A percentile compares a stretch with the other conserved stretches of the same genome.
Evolutionary conservation across 306 rosid genomes (phyloP).

Genomic region (Corylus avellana): DNA sequence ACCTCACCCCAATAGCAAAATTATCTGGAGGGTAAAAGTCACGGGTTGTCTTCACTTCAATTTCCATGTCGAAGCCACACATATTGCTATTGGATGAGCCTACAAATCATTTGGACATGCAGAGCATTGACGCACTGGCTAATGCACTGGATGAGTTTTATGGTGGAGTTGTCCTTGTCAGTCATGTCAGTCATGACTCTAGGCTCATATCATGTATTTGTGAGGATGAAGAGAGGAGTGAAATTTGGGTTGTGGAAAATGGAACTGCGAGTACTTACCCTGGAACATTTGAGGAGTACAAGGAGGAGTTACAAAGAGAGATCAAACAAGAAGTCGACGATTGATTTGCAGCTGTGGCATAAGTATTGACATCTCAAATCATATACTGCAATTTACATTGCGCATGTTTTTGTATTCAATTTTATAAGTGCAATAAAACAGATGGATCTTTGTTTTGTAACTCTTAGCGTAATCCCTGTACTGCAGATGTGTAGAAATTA

Average conservation of each 20-base stretch:
- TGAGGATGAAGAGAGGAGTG: conserved; percentile 71
- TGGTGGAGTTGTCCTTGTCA: conserved; percentile 74
- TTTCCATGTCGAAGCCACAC: conserved; percentile 83
- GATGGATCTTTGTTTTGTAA: not conserved
- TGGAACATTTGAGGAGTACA: conserved; percentile 60
- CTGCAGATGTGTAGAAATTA: not conserved
- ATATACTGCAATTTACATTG: not conserved
- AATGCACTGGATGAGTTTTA: conserved; percentile 68
- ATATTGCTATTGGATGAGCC: conserved; percentile 78
- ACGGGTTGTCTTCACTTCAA: conserved; percentile 78
- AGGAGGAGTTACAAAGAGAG: conserved; percentile 55
- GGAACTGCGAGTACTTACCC: conserved; percentile 49
- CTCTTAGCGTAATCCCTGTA: not conserved
- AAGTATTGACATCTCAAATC: not conserved
- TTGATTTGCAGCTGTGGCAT: conserved; percentile 9
- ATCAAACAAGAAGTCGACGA: conserved; percentile 66
- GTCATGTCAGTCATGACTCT: conserved; percentile 84
- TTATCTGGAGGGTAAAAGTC: conserved; percentile 71
- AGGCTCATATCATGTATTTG: conserved; percentile 72
- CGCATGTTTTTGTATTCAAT: not conserved
- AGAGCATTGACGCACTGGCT: conserved; percentile 75
- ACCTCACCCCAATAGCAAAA: conserved; percentile 70
- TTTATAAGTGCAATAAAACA: not conserved
- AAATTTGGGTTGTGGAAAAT: conserved; percentile 76
- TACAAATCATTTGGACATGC: conserved; percentile 78